Evolutionary conservation across 2,329 filamentous ascomycete species (phyloP).

Genomic region (Aspergillus sp.): DNA sequence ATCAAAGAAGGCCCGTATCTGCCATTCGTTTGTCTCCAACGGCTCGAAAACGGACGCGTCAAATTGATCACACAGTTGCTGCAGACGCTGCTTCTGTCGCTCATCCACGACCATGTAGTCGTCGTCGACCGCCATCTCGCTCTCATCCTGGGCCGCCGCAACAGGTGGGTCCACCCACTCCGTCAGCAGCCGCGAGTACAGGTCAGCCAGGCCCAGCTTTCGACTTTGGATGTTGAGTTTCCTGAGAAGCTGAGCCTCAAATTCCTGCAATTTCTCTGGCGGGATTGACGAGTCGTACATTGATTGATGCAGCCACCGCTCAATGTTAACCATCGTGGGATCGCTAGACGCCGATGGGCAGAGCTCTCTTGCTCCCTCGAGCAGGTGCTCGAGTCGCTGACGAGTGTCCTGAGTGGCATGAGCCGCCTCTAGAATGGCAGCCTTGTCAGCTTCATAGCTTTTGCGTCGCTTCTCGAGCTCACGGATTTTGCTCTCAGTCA

Average conservation of each 20-base stretch:
- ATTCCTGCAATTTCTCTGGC: constrained; percentile 32
- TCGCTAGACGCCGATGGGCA: constrained; percentile 15
- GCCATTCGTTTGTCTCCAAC: constrained; percentile 34
- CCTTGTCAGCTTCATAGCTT: constrained; percentile 21
- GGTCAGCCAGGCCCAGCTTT: constrained; percentile 32
- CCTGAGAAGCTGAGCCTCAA: constrained; percentile 34
- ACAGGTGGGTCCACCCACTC: constrained; percentile 40
- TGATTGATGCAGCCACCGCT: constrained; percentile 40
- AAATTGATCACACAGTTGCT: constrained; percentile 43
- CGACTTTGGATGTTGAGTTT: constrained; percentile 41
- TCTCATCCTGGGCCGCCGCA: background rate
- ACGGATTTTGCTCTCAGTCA: constrained; percentile 29
- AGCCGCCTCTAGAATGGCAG: constrained; percentile 15
- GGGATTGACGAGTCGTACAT: constrained; percentile 42
- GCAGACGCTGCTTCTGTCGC: constrained; percentile 40
- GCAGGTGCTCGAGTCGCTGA: constrained; percentile 11
- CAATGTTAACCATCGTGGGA: constrained; percentile 31
- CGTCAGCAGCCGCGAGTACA: constrained; percentile 41
- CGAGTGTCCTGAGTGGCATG: constrained; percentile 7
- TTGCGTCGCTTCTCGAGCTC: constrained; percentile 29
- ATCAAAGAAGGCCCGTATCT: constrained; percentile 36
- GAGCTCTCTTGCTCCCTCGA: constrained; percentile 18
- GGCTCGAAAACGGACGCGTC: constrained; percentile 44
- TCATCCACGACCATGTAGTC: constrained; percentile 36
- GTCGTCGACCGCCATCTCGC: constrained; percentile 20